Evolutionary conservation across 2,329 filamentous ascomycete species (phyloP).

Genomic region (Hypocreales sp.): DNA sequence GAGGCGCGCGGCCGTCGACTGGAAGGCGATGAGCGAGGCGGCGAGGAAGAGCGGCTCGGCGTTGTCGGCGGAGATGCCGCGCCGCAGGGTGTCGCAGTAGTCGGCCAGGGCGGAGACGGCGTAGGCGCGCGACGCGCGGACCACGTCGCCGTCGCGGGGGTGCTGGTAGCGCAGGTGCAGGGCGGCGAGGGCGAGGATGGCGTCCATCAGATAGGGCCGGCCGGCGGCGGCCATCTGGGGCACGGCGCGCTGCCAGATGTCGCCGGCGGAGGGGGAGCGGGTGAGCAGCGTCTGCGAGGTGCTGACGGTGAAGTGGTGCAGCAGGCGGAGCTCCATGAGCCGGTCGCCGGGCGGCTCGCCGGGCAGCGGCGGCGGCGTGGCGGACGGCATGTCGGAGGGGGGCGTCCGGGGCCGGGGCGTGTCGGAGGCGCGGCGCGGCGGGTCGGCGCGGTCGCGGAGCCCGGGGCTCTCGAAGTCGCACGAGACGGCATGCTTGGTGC

Average conservation of each 20-base stretch:
- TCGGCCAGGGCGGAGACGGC: conserved; percentile 47
- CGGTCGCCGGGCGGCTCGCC: conserved; percentile 24
- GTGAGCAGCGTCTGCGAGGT: conserved; percentile 45
- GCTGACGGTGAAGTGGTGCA: conserved; percentile 48
- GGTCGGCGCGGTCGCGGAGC: conserved; percentile 2
- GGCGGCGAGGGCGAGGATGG: conserved; percentile 47
- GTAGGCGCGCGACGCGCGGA: conserved; percentile 48
- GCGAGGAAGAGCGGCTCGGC: conserved; percentile 49
- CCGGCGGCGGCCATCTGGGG: conserved; percentile 45
- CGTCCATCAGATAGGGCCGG: conserved; percentile 43
- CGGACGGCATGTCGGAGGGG: background rate
- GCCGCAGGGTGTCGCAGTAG: conserved; percentile 39
- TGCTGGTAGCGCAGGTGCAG: conserved; percentile 41
- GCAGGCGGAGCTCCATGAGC: conserved; percentile 43
- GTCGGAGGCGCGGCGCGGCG: too few relatives aligned
- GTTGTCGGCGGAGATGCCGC: conserved; percentile 41
- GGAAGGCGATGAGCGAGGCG: conserved; percentile 48
- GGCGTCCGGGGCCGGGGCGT: background rate
- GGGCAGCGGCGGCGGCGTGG: conserved; percentile 8
- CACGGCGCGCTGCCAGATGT: conserved; percentile 44
- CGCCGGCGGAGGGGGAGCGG: conserved; percentile 31
- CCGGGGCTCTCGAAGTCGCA: conserved; percentile 48
- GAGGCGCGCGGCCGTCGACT: conserved; percentile 47
- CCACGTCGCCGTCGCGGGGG: conserved; percentile 43
- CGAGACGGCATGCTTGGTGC: conserved; percentile 47